Evolutionary conservation across 305 asterid genomes (phyloP), one percentile per base, ranked within the genome.

Genomic region (Solanum aculeatissimum): DNA sequence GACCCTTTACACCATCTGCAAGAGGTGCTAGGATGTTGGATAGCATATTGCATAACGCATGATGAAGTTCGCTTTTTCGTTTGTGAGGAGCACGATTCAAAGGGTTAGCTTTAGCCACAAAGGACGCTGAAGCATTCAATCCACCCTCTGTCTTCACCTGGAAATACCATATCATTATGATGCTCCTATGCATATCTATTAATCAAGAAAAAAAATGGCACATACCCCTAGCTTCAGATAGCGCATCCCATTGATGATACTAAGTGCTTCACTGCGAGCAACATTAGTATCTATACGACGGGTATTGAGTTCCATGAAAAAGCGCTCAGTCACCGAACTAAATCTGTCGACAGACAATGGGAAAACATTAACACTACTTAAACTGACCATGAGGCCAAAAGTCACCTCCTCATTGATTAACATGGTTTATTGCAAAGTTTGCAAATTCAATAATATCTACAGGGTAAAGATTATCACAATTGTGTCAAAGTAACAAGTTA

Each of bases 131-230:
- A 81, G 99, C 99, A 89, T 97, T 95, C 89, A 97, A 89, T 81
- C 99, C 97, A 84, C 99, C 99, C 91, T 97, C 99, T 60, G 99
- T 93, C 89, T 97, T 94, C 55, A 97, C 99, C 99, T 97, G 96
- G 84, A 89, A 91, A 85, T 83, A 86, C 91, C 82, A 85, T 85
- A 60, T 43, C 72, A 35, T 85, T 82, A 81, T 74, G 81, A 86
- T 87, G 84, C 86, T 53, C 80, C 80, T 85, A 86, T 49, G 25
- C 70, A 83, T 74, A 89, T 84, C 40, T 85, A 58, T 83, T 77
- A 51, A 79, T 65, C 65, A 86, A 86, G 81, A 71, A 82, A 66
- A 35, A 35, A 72, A 84, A 84, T 81, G n/a, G 84, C 81, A 86
- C 97, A 54, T 92, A 95, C 99, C 97, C 98, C 99, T 86, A 97